Evolutionary conservation across 306 rosid genomes (phyloP).

Genomic region (Cucurbita pepo): DNA sequence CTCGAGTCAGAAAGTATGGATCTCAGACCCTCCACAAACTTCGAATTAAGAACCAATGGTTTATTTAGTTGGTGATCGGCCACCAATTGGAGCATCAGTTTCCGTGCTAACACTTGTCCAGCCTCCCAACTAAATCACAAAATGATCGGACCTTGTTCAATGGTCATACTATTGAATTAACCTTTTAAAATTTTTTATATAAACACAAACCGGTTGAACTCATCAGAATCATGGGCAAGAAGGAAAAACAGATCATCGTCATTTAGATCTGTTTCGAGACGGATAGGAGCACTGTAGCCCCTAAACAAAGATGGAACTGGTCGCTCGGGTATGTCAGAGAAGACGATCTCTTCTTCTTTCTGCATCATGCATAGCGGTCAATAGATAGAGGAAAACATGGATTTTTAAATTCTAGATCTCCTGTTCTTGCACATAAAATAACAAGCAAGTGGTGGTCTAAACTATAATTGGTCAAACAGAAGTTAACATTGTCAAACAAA

Average conservation of each 20-base stretch:
- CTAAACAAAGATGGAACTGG: conserved; percentile 88
- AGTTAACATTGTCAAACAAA: neutral
- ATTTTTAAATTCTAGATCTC: neutral
- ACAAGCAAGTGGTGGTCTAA: neutral
- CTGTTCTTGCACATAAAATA: neutral
- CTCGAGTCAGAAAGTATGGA: conserved; percentile 50
- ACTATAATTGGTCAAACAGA: neutral
- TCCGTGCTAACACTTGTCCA: conserved; percentile 80
- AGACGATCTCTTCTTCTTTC: conserved; percentile 89
- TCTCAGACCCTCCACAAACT: conserved; percentile 62
- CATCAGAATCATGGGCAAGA: conserved; percentile 85
- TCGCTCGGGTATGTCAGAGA: conserved; percentile 53
- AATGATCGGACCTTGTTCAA: neutral
- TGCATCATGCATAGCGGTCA: conserved; percentile 10
- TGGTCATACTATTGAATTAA: neutral
- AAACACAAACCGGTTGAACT: conserved; percentile 78
- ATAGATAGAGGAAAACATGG: neutral
- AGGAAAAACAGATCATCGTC: conserved; percentile 72
- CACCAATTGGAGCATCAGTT: conserved; percentile 75
- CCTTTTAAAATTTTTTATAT: neutral
- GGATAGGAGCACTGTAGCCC: conserved; percentile 91
- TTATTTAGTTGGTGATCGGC: conserved; percentile 69
- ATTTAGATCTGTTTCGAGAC: conserved; percentile 73
- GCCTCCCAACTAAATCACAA: conserved; percentile 79
- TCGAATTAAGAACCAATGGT: conserved; percentile 54